These are phyloP conservation scores for Ambrosia hybrid DNA, from an alignment of 140 eudicot species.

Conservation along the genomic window DNA sequence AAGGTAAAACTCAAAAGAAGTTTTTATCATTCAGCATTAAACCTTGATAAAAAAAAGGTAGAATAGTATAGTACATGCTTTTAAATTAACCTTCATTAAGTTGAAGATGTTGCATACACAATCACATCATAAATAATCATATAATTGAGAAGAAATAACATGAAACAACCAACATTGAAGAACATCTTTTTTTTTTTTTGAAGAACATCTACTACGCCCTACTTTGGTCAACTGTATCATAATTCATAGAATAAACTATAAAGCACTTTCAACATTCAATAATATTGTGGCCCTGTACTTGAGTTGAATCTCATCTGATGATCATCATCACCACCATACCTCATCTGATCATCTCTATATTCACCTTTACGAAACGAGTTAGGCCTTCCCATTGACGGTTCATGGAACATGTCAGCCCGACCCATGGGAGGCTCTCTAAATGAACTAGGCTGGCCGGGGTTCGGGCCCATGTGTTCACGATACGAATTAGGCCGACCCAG, in stretches of 20 bases:
- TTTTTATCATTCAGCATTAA: too few relatives aligned
- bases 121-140: constrained; percentile 26
- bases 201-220: constrained; percentile 33
- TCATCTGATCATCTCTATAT: constrained; percentile 32
- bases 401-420: constrained; percentile 9
- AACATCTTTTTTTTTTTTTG: too few relatives aligned
- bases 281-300: constrained; percentile 29
- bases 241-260: constrained; percentile 5
- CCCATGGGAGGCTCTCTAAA: constrained; percentile 18
- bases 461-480: constrained; percentile 12
- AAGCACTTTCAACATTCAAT: constrained; percentile 24
- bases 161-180: constrained; percentile 26
- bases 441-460: constrained; percentile 32
- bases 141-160: constrained; percentile 25
- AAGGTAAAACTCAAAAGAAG: too few relatives aligned
- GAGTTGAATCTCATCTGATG: constrained; percentile 34
- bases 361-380: constrained; percentile 37
- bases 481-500: constrained; percentile 22
- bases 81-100: constrained; percentile 17
- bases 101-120: constrained; percentile 28
- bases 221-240: constrained; percentile 32
- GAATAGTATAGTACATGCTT: too few relatives aligned
- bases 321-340: constrained; percentile 36
- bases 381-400: constrained; percentile 24
- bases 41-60: too few relatives aligned